Evolutionary conservation across 2,329 filamentous ascomycete species (phyloP).

Genomic region (Sclerotinia sclerotiorum): DNA sequence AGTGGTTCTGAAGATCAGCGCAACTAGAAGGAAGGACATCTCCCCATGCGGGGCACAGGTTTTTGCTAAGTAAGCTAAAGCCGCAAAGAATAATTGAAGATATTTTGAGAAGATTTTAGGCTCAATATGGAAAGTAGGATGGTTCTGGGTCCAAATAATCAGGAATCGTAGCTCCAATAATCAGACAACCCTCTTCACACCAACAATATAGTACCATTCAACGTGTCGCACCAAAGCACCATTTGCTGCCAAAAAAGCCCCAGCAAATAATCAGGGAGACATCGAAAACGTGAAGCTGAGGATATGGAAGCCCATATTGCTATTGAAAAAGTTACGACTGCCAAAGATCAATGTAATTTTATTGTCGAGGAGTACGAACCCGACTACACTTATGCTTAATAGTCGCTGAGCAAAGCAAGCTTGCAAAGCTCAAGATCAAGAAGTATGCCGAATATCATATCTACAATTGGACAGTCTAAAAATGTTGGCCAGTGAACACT

Average conservation of each 20-base stretch:
- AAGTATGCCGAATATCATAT: background rate
- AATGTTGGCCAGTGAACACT: background rate
- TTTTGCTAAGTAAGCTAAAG: slow-evolving; percentile 15
- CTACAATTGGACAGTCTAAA: background rate
- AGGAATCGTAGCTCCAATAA: too few relatives aligned
- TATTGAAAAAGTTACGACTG: slow-evolving; percentile 26
- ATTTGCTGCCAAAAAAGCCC: background rate
- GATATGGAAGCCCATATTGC: slow-evolving; percentile 28
- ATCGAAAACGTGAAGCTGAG: slow-evolving; percentile 6
- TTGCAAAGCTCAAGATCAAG: slow-evolving; percentile 3
- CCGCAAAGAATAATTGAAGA: background rate
- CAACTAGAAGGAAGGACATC: slow-evolving; percentile 26
- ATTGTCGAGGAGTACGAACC: slow-evolving; percentile 25
- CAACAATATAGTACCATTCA: too few relatives aligned
- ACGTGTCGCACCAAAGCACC: background rate
- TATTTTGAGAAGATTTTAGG: background rate
- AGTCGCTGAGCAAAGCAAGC: slow-evolving; percentile 31
- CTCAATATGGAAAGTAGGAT: too few relatives aligned
- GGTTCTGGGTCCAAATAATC: too few relatives aligned
- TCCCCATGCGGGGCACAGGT: slow-evolving; percentile 32
- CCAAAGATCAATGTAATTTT: slow-evolving; percentile 19
- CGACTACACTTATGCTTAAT: slow-evolving; percentile 35
- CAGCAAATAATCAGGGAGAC: background rate
- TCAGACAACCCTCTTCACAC: too few relatives aligned
- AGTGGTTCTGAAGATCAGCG: slow-evolving; percentile 22